Conservation (phyloP, 2,329 filamentous ascomycete genomes). For the Neopestalotiopsis clavispora region DNA sequence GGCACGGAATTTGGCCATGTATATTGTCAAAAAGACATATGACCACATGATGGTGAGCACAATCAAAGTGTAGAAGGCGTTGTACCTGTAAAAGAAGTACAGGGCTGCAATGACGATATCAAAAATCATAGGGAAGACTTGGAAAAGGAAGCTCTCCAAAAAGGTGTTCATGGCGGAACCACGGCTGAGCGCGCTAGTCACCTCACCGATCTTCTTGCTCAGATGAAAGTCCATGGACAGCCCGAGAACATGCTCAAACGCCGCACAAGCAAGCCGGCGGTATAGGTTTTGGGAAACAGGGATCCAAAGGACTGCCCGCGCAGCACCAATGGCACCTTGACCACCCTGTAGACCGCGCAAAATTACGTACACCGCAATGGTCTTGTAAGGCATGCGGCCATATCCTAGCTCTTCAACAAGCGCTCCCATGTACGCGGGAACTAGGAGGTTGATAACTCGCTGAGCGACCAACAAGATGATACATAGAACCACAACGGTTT, state of each 20-base stretch:
- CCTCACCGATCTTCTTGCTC: slow-evolving; percentile 55
- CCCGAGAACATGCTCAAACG: slow-evolving; percentile 52
- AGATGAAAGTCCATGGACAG: slow-evolving; percentile 56
- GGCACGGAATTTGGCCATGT: slow-evolving; percentile 52
- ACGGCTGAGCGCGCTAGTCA: slow-evolving; percentile 53
- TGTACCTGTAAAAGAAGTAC: slow-evolving; percentile 50
- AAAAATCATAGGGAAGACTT: slow-evolving; percentile 55
- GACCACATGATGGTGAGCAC: slow-evolving; percentile 53
- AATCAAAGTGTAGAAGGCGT: slow-evolving; percentile 53
- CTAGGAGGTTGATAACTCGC: slow-evolving; percentile 48
- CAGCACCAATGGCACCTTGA: slow-evolving; percentile 47
- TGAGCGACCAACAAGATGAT: slow-evolving; percentile 46
- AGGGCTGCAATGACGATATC: slow-evolving; percentile 55
- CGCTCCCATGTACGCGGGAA: slow-evolving; percentile 46
- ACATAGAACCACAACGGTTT: slow-evolving; percentile 46
- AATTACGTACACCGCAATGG: slow-evolving; percentile 48
- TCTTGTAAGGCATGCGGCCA: slow-evolving; percentile 46
- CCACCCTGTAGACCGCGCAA: slow-evolving; percentile 51
- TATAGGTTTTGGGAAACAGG: slow-evolving; percentile 50
- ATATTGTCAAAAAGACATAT: slow-evolving; percentile 56
- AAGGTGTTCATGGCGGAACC: slow-evolving; percentile 55
- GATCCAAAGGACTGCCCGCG: slow-evolving; percentile 51
- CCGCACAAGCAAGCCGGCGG: slow-evolving; percentile 46
- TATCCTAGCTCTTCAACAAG: slow-evolving; percentile 46
- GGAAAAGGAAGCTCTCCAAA: slow-evolving; percentile 52